phyloP scores from a whole-genome alignment of 495 filamentous ascomycete genomes.

The Aspergillus cavernicola region DNA sequence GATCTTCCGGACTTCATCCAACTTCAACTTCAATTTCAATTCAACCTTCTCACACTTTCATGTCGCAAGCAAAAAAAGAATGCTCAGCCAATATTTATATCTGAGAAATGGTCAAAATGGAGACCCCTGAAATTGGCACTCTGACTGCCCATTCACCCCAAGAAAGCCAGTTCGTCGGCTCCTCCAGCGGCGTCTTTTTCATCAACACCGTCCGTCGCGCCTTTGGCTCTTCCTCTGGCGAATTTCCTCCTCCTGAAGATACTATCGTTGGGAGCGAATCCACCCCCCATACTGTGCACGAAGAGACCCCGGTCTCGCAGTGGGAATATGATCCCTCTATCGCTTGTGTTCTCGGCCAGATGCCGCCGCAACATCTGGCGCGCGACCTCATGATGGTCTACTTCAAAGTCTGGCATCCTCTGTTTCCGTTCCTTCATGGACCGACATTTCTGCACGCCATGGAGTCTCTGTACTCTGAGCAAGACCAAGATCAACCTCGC shows the following conservation, averaged over 20 bases:
- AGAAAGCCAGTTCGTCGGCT: constrained; percentile 41
- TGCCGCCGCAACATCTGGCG: constrained; percentile 27
- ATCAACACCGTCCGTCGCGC: constrained; percentile 42
- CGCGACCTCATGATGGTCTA: constrained; percentile 40
- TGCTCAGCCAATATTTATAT: neutral
- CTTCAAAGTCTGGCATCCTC: constrained; percentile 45
- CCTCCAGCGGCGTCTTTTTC: constrained; percentile 42
- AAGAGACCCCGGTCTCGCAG: constrained; percentile 14
- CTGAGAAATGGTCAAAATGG: constrained; percentile 21
- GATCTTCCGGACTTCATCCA: neutral
- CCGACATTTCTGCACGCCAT: constrained; percentile 46
- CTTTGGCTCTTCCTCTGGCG: constrained; percentile 28
- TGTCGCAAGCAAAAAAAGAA: no score
- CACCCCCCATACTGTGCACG: constrained; percentile 15
- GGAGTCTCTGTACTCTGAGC: constrained; percentile 38
- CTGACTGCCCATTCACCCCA: constrained; percentile 40
- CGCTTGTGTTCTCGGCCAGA: constrained; percentile 23
- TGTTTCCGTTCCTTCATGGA: constrained; percentile 50
- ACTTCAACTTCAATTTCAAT: neutral
- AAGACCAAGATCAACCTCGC: no score
- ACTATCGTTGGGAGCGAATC: constrained; percentile 34
- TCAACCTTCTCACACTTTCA: neutral
- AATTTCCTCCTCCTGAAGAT: constrained; percentile 38
- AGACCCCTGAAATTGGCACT: constrained; percentile 38
- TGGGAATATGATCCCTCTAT: constrained; percentile 37